A percentile compares a stretch with the other conserved stretches of the same genome.
Evolutionary conservation across 2,329 filamentous ascomycete genomes (phyloP).

Genomic region (Scedosporium aurantiacum): DNA sequence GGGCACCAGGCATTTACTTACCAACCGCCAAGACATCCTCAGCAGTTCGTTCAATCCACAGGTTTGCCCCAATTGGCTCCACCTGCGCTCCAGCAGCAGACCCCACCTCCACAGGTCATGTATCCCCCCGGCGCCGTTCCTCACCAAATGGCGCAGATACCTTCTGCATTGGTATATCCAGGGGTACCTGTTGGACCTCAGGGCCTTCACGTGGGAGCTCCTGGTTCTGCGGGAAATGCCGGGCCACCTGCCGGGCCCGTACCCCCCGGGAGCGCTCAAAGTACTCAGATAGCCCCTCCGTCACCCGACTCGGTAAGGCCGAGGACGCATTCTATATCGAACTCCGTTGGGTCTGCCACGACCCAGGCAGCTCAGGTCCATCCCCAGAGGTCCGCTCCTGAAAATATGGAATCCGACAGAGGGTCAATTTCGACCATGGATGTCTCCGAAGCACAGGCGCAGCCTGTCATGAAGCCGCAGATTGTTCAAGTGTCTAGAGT

Average conservation of each 20-base stretch:
- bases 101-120: neutral
- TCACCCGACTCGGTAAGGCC: neutral
- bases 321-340: neutral
- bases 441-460: conserved; percentile 13
- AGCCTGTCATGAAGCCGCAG: conserved; percentile 13
- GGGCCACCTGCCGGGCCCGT: neutral
- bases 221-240: neutral
- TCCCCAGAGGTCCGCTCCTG: neutral
- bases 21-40: neutral
- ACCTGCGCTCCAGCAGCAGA: neutral
- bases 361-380: neutral
- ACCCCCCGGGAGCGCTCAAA: neutral
- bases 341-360: neutral
- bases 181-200: neutral
- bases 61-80: neutral
- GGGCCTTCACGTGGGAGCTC: neutral
- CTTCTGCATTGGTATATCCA: neutral
- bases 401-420: conserved; percentile 9
- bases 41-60: neutral
- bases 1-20: neutral
- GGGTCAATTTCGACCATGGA: conserved; percentile 15
- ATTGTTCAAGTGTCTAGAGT: conserved; percentile 9
- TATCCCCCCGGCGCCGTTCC: neutral
- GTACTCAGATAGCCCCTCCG: neutral
- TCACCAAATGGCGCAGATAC: neutral